Conservation (phyloP, 2,329 filamentous ascomycete genomes). For the Microdochium trichocladiopsis region DNA sequence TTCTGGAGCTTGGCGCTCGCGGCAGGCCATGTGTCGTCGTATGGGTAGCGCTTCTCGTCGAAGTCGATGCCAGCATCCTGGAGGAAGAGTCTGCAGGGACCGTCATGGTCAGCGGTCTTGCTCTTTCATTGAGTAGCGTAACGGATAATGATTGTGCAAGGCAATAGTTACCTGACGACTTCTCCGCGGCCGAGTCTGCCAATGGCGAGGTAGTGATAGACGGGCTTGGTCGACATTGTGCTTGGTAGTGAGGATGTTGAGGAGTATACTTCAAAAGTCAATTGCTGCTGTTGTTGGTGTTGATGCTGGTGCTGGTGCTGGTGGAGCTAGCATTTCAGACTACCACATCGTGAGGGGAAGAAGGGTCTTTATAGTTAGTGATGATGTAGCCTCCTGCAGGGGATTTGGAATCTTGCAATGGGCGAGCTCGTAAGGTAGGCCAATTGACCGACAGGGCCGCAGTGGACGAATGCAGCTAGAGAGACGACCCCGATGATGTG, state of each 20-base stretch:
- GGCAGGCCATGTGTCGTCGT: slow-evolving; percentile 16
- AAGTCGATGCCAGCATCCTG: slow-evolving; percentile 6
- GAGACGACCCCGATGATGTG: too few species aligned
- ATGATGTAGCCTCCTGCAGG: too few species aligned
- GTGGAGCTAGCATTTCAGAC: too few species aligned
- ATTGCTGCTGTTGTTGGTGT: too few species aligned
- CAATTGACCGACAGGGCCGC: too few species aligned
- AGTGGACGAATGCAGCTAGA: too few species aligned
- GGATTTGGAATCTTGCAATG: too few species aligned
- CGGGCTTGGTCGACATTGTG: not conserved
- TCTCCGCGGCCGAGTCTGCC: not conserved
- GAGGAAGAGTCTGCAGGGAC: not conserved
- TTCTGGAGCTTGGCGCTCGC: slow-evolving; percentile 17
- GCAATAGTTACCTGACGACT: not conserved
- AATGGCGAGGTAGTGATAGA: not conserved
- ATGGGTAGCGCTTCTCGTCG: slow-evolving; percentile 17
- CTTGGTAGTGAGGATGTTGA: not conserved
- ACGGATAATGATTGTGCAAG: not conserved
- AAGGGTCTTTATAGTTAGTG: too few species aligned
- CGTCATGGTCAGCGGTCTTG: not conserved
- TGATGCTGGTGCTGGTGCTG: too few species aligned
- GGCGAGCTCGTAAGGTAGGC: too few species aligned
- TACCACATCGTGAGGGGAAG: too few species aligned
- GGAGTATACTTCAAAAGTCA: not conserved
- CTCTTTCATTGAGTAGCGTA: not conserved